Conservation (phyloP, 2,329 filamentous ascomycete species). For the Knufia fluminis region DNA sequence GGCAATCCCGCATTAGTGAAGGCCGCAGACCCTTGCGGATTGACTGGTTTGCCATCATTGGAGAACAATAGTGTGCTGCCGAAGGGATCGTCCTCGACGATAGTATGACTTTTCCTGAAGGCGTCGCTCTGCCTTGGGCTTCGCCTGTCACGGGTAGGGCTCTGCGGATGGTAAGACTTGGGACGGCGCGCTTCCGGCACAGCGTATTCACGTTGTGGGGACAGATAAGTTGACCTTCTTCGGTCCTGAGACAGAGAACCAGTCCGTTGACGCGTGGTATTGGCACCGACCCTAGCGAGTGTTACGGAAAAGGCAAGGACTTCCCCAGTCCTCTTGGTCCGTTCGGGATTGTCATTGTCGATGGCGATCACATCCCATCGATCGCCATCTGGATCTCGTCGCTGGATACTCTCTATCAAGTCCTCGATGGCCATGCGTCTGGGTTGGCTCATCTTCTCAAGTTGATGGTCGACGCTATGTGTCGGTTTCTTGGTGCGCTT, state of each 20-base stretch:
- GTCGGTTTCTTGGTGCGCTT: slow-evolving; percentile 3
- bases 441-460: slow-evolving; percentile 8
- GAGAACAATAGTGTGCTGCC: slow-evolving; percentile 16
- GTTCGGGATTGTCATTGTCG: slow-evolving; percentile 7
- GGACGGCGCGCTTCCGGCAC: slow-evolving; percentile 7
- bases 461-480: slow-evolving; percentile 3
- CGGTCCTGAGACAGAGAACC: slow-evolving; percentile 1
- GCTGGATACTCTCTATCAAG: background rate
- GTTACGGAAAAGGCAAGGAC: slow-evolving; percentile 7
- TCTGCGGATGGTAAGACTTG: slow-evolving; percentile 8
- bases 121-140: slow-evolving; percentile 12
- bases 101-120: slow-evolving; percentile 14
- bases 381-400: background rate
- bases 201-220: slow-evolving; percentile 3
- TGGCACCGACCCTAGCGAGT: background rate
- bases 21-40: slow-evolving; percentile 15
- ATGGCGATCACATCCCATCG: slow-evolving; percentile 4
- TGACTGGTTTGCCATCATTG: slow-evolving; percentile 15
- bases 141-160: slow-evolving; percentile 9
- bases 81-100: slow-evolving; percentile 17
- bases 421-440: slow-evolving; percentile 5
- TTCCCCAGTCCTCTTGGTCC: slow-evolving; percentile 7
- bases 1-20: slow-evolving; percentile 17
- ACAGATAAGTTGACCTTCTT: slow-evolving; percentile 2
- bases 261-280: background rate